Evolutionary conservation across 441 rosid genomes (phyloP), one percentile per base, ranked within the genome.

Genomic region (Sinapis alba): DNA sequence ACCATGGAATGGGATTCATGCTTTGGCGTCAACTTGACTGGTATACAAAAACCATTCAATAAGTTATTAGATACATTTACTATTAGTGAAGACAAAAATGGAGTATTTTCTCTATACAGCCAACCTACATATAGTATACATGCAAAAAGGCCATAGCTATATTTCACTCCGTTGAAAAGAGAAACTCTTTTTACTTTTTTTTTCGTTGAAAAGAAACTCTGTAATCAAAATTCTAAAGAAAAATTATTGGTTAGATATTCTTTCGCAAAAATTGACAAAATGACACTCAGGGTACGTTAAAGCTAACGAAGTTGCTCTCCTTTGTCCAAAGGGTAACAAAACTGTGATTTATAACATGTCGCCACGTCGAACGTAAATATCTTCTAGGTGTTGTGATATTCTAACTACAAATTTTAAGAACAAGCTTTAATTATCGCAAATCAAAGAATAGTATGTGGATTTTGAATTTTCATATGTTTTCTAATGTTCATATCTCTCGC

Each of bases 1-100:
- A 77, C 72, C 76, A 77, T 34, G 70, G 38, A 60, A 60, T 57
- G 69, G 62, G 57, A 78, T 79, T 62, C 65, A 58, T 74, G 78
- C 75, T 69, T 78, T 41, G 75, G 69, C 69, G 77, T 72, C 65
- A 66, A 68, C 77, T 66, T 45, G 41, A 18, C 68, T 70, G 19
- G 13, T 54, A 11, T 34, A 12, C 69, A 65, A 34, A 65, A 59
- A 24, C 62, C 65, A 71, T 71, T 71, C 71, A 61, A 36, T 59
- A 47, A 71, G 34, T 36, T 50, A 65, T 71, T 69, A 64, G 75
- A 76, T 70, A n/a, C 67, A 64, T 64, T 69, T 3, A 45, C 24
- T 62, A 9, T 38, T 1, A 32, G 59, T 21, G 21, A 27, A 41
- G 11, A 15, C 21, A 62, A 24, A 68, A 56, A 27, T 28, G 6